Evolutionary conservation across 768 basidiomycete genomes (phyloP).

Genomic region (Antrodiella citrinella): DNA sequence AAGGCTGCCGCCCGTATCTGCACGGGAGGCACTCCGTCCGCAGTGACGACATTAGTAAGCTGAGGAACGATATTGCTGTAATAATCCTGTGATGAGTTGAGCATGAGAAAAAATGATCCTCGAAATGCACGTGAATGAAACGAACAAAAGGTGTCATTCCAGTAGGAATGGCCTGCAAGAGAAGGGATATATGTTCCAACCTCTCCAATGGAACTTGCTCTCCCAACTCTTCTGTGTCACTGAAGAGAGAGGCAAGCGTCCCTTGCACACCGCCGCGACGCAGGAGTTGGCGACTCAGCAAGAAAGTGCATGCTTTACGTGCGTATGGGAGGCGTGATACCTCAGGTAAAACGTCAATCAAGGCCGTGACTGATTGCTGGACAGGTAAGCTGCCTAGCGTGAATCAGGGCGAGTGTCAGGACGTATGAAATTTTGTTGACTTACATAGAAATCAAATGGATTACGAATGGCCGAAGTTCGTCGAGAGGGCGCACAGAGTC

Average conservation of each 20-base stretch:
- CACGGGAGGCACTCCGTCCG: conserved; percentile 28
- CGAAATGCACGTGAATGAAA: neutral
- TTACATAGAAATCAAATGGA: conserved; percentile 58
- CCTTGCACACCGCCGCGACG: conserved; percentile 65
- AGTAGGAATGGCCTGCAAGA: conserved; percentile 57
- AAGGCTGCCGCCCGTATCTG: conserved; percentile 62
- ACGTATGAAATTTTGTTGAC: no score
- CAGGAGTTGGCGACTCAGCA: conserved; percentile 64
- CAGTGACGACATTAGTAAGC: conserved; percentile 42
- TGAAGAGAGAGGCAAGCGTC: conserved; percentile 61
- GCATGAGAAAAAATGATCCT: conserved; percentile 2
- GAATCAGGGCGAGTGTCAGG: no score
- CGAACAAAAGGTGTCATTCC: conserved; percentile 48
- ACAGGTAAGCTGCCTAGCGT: conserved; percentile 46
- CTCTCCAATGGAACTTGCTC: conserved; percentile 57
- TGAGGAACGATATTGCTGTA: conserved; percentile 46
- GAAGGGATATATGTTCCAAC: conserved; percentile 60
- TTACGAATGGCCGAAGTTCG: conserved; percentile 39
- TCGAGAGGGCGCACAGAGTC: conserved; percentile 35
- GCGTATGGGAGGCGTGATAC: conserved; percentile 39
- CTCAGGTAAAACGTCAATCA: conserved; percentile 51
- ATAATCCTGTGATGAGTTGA: conserved; percentile 44
- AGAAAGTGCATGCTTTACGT: conserved; percentile 47
- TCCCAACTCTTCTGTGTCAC: conserved; percentile 41
- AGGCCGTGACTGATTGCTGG: conserved; percentile 54